Percentiles rank a stretch among this genome's conserved stretches.
Conservation (phyloP, 2,329 filamentous ascomycete genomes). For the Blumeriella jaapii region DNA sequence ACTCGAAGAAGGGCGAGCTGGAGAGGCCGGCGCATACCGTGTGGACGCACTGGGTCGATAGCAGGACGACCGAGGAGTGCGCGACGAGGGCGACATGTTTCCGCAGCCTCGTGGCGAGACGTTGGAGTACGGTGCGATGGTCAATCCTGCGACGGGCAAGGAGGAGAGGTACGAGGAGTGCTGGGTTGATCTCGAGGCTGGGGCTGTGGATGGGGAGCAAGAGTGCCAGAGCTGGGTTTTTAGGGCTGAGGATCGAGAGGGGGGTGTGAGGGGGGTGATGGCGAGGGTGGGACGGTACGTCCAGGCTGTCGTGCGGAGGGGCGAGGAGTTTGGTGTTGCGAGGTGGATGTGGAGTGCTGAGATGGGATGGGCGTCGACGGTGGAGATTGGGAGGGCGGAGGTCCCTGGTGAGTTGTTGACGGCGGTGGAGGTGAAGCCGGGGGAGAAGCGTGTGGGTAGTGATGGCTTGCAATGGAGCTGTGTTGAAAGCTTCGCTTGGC, state of each 20-base stretch:
- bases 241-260: constrained; percentile 5
- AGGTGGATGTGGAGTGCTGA: constrained; percentile 14
- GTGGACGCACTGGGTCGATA: constrained; percentile 24
- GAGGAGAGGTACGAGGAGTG: constrained; percentile 26
- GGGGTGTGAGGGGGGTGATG: constrained; percentile 11
- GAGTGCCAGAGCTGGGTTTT: constrained; percentile 16
- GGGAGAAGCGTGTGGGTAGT: background rate
- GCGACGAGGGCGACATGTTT: constrained; percentile 27
- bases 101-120: constrained; percentile 16
- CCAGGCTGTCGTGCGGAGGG: constrained; percentile 15
- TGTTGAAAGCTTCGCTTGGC: constrained; percentile 4
- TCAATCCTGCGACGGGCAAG: constrained; percentile 21
- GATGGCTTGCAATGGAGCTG: constrained; percentile 3
- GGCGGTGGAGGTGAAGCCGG: background rate
- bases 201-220: constrained; percentile 6
- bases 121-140: constrained; percentile 24
- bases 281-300: constrained; percentile 16
- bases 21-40: constrained; percentile 18
- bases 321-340: constrained; percentile 10
- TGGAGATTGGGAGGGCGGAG: constrained; percentile 1
- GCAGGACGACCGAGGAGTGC: constrained; percentile 17
- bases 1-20: constrained; percentile 2
- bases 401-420: background rate
- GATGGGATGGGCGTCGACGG: constrained; percentile 6
- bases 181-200: constrained; percentile 24